Evolutionary conservation across 441 rosid genomes (phyloP).

Genomic region (Gossypium schwendimanii): DNA sequence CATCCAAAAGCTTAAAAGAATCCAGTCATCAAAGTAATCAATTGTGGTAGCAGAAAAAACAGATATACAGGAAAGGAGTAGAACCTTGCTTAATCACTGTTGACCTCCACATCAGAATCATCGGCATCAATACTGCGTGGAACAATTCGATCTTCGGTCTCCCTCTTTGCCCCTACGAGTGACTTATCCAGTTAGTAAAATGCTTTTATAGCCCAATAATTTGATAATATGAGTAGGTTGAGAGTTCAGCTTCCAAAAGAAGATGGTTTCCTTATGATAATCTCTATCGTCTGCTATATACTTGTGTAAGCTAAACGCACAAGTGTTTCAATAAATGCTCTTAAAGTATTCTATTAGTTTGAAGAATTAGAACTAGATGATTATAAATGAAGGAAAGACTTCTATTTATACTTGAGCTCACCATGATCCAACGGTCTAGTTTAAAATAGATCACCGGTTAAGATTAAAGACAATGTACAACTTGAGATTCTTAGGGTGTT

Average conservation of each 20-base stretch:
- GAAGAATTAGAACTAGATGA: too few species aligned
- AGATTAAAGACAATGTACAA: too few species aligned
- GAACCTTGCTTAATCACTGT: slow-evolving; percentile 75
- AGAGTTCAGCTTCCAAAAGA: slow-evolving; percentile 54
- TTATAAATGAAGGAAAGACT: too few species aligned
- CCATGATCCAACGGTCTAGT: too few species aligned
- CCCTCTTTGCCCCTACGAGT: slow-evolving; percentile 59
- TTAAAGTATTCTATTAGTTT: too few species aligned
- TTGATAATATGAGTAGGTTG: slow-evolving; percentile 1
- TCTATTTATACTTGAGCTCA: too few species aligned
- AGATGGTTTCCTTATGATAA: slow-evolving; percentile 67
- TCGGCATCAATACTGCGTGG: slow-evolving; percentile 88
- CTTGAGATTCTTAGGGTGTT: too few species aligned
- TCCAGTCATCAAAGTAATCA: neutral
- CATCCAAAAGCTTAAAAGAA: neutral
- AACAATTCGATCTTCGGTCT: slow-evolving; percentile 61
- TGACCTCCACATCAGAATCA: slow-evolving; percentile 87
- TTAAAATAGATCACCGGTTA: too few species aligned
- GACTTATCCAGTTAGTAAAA: slow-evolving; percentile 16
- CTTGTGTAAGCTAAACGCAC: neutral
- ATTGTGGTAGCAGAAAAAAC: neutral
- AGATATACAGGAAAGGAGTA: neutral
- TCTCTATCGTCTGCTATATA: slow-evolving; percentile 68
- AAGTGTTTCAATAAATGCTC: too few species aligned
- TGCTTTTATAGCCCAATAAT: neutral